phyloP scores from a whole-genome alignment of 2,329 filamentous ascomycete species.

The Phaeosphaeriaceae sp. region DNA sequence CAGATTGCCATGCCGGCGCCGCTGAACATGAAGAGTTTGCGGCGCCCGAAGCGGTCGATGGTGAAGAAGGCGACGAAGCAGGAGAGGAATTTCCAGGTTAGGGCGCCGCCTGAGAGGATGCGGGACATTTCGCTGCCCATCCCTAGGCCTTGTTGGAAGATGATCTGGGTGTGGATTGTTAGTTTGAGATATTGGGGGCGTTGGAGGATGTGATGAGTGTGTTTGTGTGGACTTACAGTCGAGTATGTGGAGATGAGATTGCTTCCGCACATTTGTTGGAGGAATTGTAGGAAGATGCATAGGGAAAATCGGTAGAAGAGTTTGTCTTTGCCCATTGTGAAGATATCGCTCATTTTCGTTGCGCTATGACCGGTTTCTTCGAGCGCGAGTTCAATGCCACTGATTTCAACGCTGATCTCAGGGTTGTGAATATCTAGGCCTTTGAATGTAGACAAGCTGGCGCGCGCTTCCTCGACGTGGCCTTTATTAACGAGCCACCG shows the following conservation, averaged over 20 bases:
- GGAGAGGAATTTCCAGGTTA: slow-evolving; percentile 64
- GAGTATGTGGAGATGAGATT: slow-evolving; percentile 59
- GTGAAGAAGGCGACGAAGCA: slow-evolving; percentile 73
- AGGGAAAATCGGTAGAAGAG: slow-evolving; percentile 67
- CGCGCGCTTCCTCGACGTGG: slow-evolving; percentile 68
- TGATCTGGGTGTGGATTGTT: slow-evolving; percentile 39
- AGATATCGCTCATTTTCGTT: slow-evolving; percentile 64
- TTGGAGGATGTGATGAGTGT: too few relatives aligned
- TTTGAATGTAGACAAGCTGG: slow-evolving; percentile 49
- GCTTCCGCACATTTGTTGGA: slow-evolving; percentile 59
- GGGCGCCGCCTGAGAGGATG: slow-evolving; percentile 66
- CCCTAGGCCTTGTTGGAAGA: slow-evolving; percentile 51
- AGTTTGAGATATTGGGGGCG: too few relatives aligned
- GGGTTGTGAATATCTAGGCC: slow-evolving; percentile 48
- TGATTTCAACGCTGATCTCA: slow-evolving; percentile 68
- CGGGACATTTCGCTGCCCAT: slow-evolving; percentile 59
- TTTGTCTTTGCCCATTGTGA: slow-evolving; percentile 65
- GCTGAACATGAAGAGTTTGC: slow-evolving; percentile 61
- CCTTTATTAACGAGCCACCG: slow-evolving; percentile 72
- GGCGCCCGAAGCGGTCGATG: slow-evolving; percentile 71
- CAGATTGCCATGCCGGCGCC: slow-evolving; percentile 61
- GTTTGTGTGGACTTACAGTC: slow-evolving; percentile 50
- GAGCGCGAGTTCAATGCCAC: slow-evolving; percentile 62
- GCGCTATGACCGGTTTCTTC: slow-evolving; percentile 61
- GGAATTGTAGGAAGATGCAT: slow-evolving; percentile 58